Evolutionary conservation across 2,329 filamentous ascomycete species (phyloP).

Genomic region (Colletotrichum truncatum): DNA sequence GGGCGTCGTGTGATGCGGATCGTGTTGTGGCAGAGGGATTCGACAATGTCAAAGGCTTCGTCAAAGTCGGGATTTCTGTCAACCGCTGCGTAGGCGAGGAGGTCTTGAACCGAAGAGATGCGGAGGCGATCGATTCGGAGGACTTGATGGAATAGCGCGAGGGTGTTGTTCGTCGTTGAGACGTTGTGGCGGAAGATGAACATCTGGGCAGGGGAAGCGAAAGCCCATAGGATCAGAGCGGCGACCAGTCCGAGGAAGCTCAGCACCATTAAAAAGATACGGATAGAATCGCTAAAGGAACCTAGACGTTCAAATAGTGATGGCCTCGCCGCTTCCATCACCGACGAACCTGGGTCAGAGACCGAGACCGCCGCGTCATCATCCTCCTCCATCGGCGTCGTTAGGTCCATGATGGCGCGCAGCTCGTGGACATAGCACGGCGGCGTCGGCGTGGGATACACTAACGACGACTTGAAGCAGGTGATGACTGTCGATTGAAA

Average conservation of each 20-base stretch:
- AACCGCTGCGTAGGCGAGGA: neutral
- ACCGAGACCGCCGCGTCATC: neutral
- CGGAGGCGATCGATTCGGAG: neutral
- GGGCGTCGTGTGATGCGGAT: neutral
- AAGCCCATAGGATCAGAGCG: no score
- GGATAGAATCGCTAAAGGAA: neutral
- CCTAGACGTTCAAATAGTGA: no score
- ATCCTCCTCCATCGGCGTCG: neutral
- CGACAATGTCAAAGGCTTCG: neutral
- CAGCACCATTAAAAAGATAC: neutral
- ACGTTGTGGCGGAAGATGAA: neutral
- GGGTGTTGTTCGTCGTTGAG: neutral
- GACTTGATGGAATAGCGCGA: neutral
- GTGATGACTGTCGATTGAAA: neutral
- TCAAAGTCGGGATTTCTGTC: neutral
- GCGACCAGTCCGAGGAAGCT: neutral
- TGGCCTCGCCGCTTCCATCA: neutral
- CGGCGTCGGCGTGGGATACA: neutral
- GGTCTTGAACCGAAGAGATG: neutral
- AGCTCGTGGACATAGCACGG: neutral
- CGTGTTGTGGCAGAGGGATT: neutral
- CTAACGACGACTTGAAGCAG: neutral
- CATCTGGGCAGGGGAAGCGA: no score
- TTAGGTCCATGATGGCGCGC: neutral
- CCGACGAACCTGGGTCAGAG: neutral